Evolutionary conservation across 331 rosid species (phyloP).

Genomic region (Telfairia occidentalis): DNA sequence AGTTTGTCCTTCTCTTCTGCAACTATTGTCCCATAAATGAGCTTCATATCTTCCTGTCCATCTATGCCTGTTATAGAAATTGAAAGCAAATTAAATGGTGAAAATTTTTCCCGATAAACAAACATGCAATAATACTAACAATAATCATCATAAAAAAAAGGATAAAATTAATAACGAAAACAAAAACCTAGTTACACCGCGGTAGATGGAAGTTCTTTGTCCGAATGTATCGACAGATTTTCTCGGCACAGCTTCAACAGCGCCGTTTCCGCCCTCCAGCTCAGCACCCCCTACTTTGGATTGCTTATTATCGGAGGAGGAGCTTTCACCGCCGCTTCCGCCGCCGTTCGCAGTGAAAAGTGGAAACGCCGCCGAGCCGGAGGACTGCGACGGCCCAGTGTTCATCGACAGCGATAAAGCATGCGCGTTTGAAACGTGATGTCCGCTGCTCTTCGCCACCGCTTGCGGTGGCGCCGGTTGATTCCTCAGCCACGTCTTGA

Average conservation of each 20-base stretch:
- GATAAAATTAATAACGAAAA: not conserved
- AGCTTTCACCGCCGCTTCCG: conserved; percentile 25
- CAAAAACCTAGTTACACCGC: conserved; percentile 80
- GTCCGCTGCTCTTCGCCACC: conserved; percentile 18
- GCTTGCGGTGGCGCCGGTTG: conserved; percentile 36
- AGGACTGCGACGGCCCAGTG: conserved; percentile 54
- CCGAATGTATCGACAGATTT: conserved; percentile 82
- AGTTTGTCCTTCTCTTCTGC: conserved; percentile 94
- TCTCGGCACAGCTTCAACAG: conserved; percentile 38
- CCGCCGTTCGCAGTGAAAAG: conserved; percentile 22
- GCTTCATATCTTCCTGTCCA: conserved; percentile 98
- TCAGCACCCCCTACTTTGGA: not conserved
- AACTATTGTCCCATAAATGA: conserved; percentile 89
- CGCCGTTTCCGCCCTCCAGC: conserved; percentile 19
- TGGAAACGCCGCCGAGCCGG: conserved; percentile 32
- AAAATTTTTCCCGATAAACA: not conserved
- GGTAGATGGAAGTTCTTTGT: conserved; percentile 89
- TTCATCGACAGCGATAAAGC: conserved; percentile 72
- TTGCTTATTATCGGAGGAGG: conserved; percentile 46
- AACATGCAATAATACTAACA: not conserved
- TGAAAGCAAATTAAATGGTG: no score
- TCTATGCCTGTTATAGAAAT: conserved; percentile 45
- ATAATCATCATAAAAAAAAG: no score
- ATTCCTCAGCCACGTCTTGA: conserved; percentile 81
- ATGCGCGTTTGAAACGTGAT: conserved; percentile 23